Base-by-base conservation (phyloP, 2,329 filamentous ascomycete genomes). In the Chaetomiaceae sp. region DNA sequence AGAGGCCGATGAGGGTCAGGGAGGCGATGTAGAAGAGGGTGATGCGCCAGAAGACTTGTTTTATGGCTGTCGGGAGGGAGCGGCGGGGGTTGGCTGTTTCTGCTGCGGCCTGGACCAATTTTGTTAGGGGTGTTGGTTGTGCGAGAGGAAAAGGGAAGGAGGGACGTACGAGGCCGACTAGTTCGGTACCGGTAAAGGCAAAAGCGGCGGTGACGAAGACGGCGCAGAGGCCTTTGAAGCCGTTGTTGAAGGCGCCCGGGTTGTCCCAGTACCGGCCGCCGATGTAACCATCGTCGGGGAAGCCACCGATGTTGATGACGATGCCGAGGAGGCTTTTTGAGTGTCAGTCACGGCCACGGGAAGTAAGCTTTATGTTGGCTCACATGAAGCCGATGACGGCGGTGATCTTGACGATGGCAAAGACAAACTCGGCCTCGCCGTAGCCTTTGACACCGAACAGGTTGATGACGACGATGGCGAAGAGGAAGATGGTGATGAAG, bases 31-130 rank as follows among this genome's bases (percentile, higher is more conserved):
- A 96, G 74, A 96, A 96, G 53, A 95, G 78, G 3, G 84, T 83
- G 65, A 96, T 95, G 64, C 91, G 86, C 91, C 91, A 96, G 70
- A 96, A 96, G 20, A 96, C 90, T 68, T 95, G 91, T 72, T 95
- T 95, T 64, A 95, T 84, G 12, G 91, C 91, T 0, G 84, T 90
- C 0, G 91, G 91, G 0, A 96, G 77, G 1, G 87, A 88, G 66
- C 94, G 89, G 54, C 86, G 80, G 3, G 88, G 88, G 64, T 90
- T 89, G n/a, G 80, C 82, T 1, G 87, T 88, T 68, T 91, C 88
- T 29, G 87, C 88, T 1, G 88, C 87, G 3, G 87, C 87, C 14
- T 31, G 27, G 27, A 31, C 3, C 8, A 11, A 31, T 7, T 11
- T 31, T 27, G 9, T 31, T 31, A 6, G 27, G 9, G 27, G 27